phyloP scores from a whole-genome alignment of 257 asterid species.

The Nicotiana benthamiana region DNA sequence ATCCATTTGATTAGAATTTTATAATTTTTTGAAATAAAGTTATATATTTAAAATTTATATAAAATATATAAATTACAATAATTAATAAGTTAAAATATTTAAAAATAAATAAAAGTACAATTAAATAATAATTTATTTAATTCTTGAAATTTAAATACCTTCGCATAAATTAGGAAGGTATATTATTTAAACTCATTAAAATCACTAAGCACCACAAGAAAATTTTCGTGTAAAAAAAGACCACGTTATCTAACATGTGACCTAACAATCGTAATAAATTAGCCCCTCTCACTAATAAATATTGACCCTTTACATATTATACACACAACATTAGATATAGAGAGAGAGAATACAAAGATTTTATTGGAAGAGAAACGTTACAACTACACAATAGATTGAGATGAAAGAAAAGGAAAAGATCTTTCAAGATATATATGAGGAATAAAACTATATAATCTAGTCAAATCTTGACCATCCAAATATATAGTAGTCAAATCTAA shows the following conservation, averaged over 20 bases:
- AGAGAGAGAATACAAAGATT: conserved; percentile 1
- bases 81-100: no score
- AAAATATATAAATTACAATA: no score
- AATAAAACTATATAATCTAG: background rate
- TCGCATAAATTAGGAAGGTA: background rate
- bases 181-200: background rate
- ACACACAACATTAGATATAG: background rate
- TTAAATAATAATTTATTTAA: no score
- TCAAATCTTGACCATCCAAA: background rate
- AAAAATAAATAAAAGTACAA: no score
- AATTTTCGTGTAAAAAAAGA: background rate
- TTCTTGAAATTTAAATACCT: no score
- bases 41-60: no score
- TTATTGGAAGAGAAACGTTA: background rate
- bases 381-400: background rate
- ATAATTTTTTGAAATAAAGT: no score
- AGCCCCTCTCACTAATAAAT: background rate
- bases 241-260: conserved; percentile 7
- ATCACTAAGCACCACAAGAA: background rate
- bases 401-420: background rate
- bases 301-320: background rate
- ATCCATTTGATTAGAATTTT: no score
- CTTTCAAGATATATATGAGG: background rate
- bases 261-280: background rate
- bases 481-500: background rate